A percentile compares a stretch with the other conserved stretches of the same genome.
These are phyloP conservation scores for Arabidopsis thaliana DNA, from an alignment of 345 rosid genomes.

Conservation along the genomic window TAIR10.1 NC_003070.9:24701001-24701500, in stretches of 20 bases:
- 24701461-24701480: conserved; percentile 31
- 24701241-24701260: conserved; percentile 4
- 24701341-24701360: not conserved
- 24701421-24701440: too few species aligned
- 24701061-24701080: conserved; percentile 45
- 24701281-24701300: conserved; percentile 40
- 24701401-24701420: not conserved
- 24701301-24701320: conserved; percentile 33
- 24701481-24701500: conserved; percentile 41
- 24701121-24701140: conserved; percentile 43
- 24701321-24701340: conserved; percentile 22
- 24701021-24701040: conserved; percentile 50
- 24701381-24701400: too few species aligned
- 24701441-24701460: not conserved
- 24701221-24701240: conserved; percentile 41
- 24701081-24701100: conserved; percentile 42
- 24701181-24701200: not conserved
- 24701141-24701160: conserved; percentile 33
- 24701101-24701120: conserved; percentile 52
- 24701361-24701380: not conserved
- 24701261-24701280: not conserved
- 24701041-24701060: conserved; percentile 42
- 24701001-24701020: conserved; percentile 49
- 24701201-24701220: not conserved
- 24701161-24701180: not conserved